Conservation (phyloP, 352 stramenopile genomes). For the Elongisporangium senticosum region DNA sequence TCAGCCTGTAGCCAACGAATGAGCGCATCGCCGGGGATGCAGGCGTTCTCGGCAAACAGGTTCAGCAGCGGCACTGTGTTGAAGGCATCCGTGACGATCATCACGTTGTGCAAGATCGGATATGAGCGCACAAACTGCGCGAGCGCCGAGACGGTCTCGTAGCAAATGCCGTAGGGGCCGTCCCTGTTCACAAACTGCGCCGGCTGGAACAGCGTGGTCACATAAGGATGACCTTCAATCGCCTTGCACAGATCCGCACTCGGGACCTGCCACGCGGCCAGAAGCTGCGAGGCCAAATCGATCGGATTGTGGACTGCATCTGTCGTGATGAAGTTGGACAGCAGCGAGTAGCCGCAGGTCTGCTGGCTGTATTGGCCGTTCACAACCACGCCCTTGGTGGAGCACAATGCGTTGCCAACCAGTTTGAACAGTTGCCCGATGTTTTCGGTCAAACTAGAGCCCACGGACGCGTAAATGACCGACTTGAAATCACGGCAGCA, state of each 20-base stretch:
- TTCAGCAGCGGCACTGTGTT: conserved; percentile 1
- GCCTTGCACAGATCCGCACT: neutral
- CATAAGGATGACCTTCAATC: neutral
- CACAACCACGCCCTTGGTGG: neutral
- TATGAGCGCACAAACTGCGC: conserved; percentile 3
- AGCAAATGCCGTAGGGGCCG: conserved; percentile 6
- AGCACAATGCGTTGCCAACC: conserved; percentile 1
- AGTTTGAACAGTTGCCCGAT: neutral
- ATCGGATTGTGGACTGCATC: neutral
- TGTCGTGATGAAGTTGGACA: neutral
- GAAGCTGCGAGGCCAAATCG: neutral
- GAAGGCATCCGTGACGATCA: neutral
- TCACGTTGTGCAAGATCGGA: neutral
- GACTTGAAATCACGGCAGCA: conserved; percentile 4
- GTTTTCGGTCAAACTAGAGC: neutral
- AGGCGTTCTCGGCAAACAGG: conserved; percentile 1
- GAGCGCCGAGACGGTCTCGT: conserved; percentile 1
- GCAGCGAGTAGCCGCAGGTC: conserved; percentile 6
- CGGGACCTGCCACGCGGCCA: conserved; percentile 2
- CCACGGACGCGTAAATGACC: neutral
- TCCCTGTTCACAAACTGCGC: neutral
- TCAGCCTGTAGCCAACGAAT: conserved; percentile 1
- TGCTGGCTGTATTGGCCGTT: conserved; percentile 3
- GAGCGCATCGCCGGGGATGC: conserved; percentile 4
- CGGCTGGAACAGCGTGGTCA: neutral